Evolutionary conservation across 208 protist species (phyloP), one percentile per base, ranked within the genome.

Genomic region (Leishmania martiniquensis): DNA sequence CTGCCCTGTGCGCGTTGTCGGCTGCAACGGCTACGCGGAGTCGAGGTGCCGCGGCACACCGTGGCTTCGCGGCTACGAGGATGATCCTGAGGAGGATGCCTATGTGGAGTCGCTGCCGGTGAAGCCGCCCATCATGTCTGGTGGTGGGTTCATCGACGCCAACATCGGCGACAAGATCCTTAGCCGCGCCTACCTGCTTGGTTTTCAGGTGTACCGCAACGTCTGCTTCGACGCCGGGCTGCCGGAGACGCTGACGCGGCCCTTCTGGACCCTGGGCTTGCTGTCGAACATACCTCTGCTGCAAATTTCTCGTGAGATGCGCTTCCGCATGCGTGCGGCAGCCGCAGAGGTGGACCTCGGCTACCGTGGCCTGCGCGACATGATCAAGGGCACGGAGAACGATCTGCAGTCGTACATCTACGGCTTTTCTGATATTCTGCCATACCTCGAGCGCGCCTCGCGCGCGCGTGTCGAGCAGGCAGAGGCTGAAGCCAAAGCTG

Each of bases 51-150:
- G 89, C 47, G 89, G 86, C 20, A 90, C 86, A 44, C 80, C 86
- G 66, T 93, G 89, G 89, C 79, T 90, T 60, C 86, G 86, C 49
- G 86, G 86, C 60, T 71, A 81, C 47, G 78, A 88, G n/a, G 78
- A 88, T 54, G 86, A 88, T 9, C 78, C 85, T 9, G 80, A 86
- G 60, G 86, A 93, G 65, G 86, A 93, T 60, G 80, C 76, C 10
- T 87, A 93, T 74, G 80, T 89, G n/a, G 85, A 91, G 54, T 79
- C 71, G 2, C 82, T 87, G 63, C 67, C 77, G 9, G 82, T 81
- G 47, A 75, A 77, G 29, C 89, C 89, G 34, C 89, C 89, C 1
- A 86, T 93, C 20, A 81, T 89, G 72, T 80, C 67, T 22, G 76
- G 71, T 37, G 87, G 73, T 72, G 47, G 69, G 25, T 87, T 93